Conservation (phyloP, 2,329 filamentous ascomycete species). For the Colletotrichum euphorbiae region DNA sequence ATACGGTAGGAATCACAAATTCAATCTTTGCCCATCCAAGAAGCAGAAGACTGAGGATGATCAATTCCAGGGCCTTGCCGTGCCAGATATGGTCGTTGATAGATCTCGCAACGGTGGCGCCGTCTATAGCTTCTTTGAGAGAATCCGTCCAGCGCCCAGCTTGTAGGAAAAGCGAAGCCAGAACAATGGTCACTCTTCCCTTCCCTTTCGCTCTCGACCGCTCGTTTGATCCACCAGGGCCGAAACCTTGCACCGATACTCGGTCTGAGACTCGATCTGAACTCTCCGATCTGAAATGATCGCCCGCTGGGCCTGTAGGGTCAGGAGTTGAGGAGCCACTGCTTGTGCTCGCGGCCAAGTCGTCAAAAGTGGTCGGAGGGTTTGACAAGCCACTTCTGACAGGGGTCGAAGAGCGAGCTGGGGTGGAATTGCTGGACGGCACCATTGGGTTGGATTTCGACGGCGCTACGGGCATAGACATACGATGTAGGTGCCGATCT, state of each 20-base stretch:
- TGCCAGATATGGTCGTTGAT: constrained; percentile 97
- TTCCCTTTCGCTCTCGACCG: constrained; percentile 84
- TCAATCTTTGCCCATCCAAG: constrained; percentile 86
- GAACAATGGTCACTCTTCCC: constrained; percentile 80
- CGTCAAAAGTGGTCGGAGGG: constrained; percentile 62
- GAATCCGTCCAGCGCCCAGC: constrained; percentile 93
- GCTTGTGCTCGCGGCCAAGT: constrained; percentile 52
- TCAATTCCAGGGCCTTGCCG: constrained; percentile 91
- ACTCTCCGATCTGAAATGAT: constrained; percentile 61
- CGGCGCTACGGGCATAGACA: constrained; percentile 83
- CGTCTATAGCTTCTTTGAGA: constrained; percentile 83
- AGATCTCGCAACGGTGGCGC: constrained; percentile 79
- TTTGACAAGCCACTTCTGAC: constrained; percentile 61
- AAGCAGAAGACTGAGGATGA: constrained; percentile 84
- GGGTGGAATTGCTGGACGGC: constrained; percentile 58
- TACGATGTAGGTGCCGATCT: constrained; percentile 74
- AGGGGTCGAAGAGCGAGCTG: constrained; percentile 63
- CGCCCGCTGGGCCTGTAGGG: constrained; percentile 49
- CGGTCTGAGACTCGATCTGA: constrained; percentile 68
- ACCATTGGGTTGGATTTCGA: constrained; percentile 56
- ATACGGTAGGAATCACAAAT: constrained; percentile 77
- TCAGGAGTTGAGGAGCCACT: constrained; percentile 57
- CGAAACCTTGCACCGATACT: constrained; percentile 78
- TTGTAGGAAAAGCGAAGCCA: constrained; percentile 88
- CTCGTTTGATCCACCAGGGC: constrained; percentile 77